Evolutionary conservation across 768 basidiomycete genomes (phyloP), one percentile per base, ranked within the genome.

Genomic region (Lentinula raphanica): DNA sequence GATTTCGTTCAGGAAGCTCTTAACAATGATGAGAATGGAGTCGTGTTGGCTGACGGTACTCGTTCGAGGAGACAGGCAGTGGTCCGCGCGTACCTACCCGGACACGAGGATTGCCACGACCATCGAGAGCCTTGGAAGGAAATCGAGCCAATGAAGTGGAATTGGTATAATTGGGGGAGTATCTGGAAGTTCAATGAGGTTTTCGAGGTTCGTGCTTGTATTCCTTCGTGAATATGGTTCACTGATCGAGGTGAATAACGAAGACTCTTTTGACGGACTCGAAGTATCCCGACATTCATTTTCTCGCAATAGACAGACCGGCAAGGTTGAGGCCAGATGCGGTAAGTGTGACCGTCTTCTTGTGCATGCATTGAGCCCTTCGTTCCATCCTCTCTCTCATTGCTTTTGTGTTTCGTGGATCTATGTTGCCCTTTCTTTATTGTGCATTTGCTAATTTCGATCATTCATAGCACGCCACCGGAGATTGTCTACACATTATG

Each of bases 121-220:
- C 19, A 44, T 23, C 19, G 69, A 21, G 58, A 73, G 59, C 82
- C 84, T n/a, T 80, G 77, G 78, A 65, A 57, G 35, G 71, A 73
- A 59, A 32, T 82, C 19, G 62, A 71, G 59, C 77, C 78, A 2
- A 79, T 74, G 58, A 58, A 61, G 38, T 75, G 74, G 72, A 72
- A 75, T 29, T 83, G 79, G 77, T 88, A 81, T 65, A 88, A 88
- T 64, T 88, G 87, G 87, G 78, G 74, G 0, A 76, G 78, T 69
- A 86, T 88, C 49, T 66, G 72, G 66, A 74, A 77, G 58, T 83
- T 80, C 59, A 88, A 88, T 59, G 65, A 69, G n/a, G 67, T 78
- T 13, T 86, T 87, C 63, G 71, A 85, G 86, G 38, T 21, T 73
- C 66, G 23, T 27, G 32, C 40, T 4, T 35, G 56, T 29, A 21